Conservation (phyloP, 805 yeast genomes). For the Cyberlindnera xishuangbannaensis region DNA sequence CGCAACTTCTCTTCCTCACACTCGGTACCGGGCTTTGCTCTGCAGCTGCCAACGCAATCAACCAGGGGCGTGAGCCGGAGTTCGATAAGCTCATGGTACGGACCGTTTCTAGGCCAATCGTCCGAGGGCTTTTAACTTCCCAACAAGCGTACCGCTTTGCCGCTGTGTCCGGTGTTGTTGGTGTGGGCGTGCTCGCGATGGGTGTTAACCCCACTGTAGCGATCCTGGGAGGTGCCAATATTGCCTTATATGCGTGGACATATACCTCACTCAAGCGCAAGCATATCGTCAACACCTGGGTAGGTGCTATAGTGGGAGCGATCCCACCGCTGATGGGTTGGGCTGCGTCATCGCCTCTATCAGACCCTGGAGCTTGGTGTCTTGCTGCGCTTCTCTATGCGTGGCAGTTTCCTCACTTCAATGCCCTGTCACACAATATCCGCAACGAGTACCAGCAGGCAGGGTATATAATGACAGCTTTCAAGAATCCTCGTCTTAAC, state of each 20-base stretch:
- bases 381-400: conserved; percentile 85
- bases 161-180: conserved; percentile 61
- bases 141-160: conserved; percentile 80
- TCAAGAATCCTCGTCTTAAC: conserved; percentile 83
- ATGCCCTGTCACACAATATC: conserved; percentile 82
- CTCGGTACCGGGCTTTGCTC: conserved; percentile 84
- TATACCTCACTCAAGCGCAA: conserved; percentile 87
- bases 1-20: conserved; percentile 66
- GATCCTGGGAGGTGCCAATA: conserved; percentile 70
- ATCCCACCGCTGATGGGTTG: conserved; percentile 99
- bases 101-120: conserved; percentile 87
- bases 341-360: conserved; percentile 82
- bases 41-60: conserved; percentile 93
- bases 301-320: conserved; percentile 98
- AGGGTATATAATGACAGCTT: conserved; percentile 97
- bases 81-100: conserved; percentile 85
- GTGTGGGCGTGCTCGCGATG: conserved; percentile 57
- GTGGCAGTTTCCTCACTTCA: conserved; percentile 99
- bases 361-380: conserved; percentile 93
- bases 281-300: conserved; percentile 91
- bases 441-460: conserved; percentile 85
- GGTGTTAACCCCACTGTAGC: conserved; percentile 92
- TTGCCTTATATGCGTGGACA: conserved; percentile 79
- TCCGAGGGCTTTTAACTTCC: conserved; percentile 71
- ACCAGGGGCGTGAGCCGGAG: conserved; percentile 94